Percentiles rank a stretch among this genome's conserved stretches.
phyloP scores from a whole-genome alignment of 1,284 basidiomycete genomes.

The Moesziomyces sp. region DNA sequence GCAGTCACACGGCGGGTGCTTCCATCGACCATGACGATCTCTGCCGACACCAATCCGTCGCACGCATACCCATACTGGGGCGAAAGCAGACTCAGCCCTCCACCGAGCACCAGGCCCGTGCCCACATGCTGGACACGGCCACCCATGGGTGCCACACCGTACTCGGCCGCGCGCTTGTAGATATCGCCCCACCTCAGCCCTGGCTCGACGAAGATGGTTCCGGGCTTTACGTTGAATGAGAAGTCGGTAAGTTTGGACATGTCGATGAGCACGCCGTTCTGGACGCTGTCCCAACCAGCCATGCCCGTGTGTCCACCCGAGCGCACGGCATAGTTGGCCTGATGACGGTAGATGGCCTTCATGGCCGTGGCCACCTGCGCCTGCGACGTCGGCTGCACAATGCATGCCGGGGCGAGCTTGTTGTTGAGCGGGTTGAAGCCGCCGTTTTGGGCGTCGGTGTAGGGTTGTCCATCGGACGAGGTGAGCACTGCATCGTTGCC shows the following conservation, averaged over 20 bases:
- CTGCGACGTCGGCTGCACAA: conserved; percentile 23
- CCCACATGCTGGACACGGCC: conserved; percentile 43
- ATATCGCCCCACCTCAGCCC: conserved; percentile 44
- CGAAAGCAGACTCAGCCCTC: conserved; percentile 38
- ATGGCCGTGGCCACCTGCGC: conserved; percentile 11
- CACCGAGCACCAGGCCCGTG: conserved; percentile 46
- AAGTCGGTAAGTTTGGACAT: conserved; percentile 30
- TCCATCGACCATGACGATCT: conserved; percentile 35
- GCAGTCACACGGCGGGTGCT: conserved; percentile 5
- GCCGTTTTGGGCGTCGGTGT: conserved; percentile 4
- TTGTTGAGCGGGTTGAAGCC: conserved; percentile 41
- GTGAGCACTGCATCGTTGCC: conserved; percentile 3
- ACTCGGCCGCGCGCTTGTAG: conserved; percentile 14
- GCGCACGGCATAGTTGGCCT: conserved; percentile 42
- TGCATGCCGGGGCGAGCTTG: conserved; percentile 23
- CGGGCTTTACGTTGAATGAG: conserved; percentile 3
- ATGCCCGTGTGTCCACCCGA: conserved; percentile 52
- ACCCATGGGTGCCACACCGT: conserved; percentile 35
- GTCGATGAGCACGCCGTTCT: conserved; percentile 40
- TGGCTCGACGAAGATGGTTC: conserved; percentile 21
- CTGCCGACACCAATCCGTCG: conserved; percentile 26
- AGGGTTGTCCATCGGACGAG: conserved; percentile 8
- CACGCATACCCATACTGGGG: conserved; percentile 45
- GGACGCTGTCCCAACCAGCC: conserved; percentile 34
- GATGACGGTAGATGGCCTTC: conserved; percentile 11